These are phyloP conservation scores for Hura crepitans DNA, from an alignment of 441 rosid genomes.

Conservation along the genomic window DNA sequence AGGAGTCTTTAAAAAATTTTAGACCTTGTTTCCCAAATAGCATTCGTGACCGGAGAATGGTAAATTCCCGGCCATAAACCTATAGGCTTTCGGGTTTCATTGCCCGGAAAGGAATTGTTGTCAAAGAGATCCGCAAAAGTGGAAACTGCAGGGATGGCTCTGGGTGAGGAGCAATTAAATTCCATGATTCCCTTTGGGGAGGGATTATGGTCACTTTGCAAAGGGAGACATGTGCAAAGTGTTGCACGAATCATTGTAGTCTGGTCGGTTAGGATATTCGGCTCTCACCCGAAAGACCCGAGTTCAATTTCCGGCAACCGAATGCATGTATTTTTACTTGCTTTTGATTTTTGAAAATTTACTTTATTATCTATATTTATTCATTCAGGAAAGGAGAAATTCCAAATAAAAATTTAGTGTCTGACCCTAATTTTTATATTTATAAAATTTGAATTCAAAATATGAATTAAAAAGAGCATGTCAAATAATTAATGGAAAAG, in stretches of 20 bases:
- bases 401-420: too few relatives aligned
- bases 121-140: conserved; percentile 59
- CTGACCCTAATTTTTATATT: too few relatives aligned
- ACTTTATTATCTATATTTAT: too few relatives aligned
- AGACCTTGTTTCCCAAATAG: conserved; percentile 78
- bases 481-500: too few relatives aligned
- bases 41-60: conserved; percentile 72
- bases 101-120: conserved; percentile 3
- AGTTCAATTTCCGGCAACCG: conserved; percentile 38
- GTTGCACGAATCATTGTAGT: not conserved
- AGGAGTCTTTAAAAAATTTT: conserved; percentile 63
- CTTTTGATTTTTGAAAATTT: too few relatives aligned
- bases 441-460: too few relatives aligned
- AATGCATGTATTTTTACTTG: not conserved
- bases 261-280: conserved; percentile 18
- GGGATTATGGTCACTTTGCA: not conserved
- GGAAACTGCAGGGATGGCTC: conserved; percentile 56
- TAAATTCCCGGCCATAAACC: conserved; percentile 89
- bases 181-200: conserved; percentile 27
- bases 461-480: too few relatives aligned
- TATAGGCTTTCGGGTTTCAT: conserved; percentile 49
- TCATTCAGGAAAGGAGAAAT: too few relatives aligned
- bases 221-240: not conserved
- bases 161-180: conserved; percentile 34
- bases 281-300: conserved; percentile 88